Base-by-base conservation (phyloP, 1,284 basidiomycete species). In the Schizophyllum commune region DNA sequence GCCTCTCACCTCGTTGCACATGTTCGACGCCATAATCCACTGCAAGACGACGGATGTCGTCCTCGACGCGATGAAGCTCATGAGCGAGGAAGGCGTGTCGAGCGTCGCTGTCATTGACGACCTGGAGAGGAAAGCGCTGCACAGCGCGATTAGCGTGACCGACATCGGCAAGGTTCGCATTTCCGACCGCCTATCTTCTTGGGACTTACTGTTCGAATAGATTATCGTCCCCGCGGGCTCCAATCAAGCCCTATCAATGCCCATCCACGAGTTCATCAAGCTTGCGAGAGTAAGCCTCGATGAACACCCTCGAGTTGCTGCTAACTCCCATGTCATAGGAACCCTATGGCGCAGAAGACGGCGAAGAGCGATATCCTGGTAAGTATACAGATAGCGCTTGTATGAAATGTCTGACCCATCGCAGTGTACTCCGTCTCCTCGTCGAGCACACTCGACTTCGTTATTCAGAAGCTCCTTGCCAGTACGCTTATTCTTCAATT, bases 31-130 rank as follows among this genome's bases (percentile, higher is more conserved):
- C 1, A 85, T 91, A 17, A 75, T 91, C 9, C 79, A 85, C 4
- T 74, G 83, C 8, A 77, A 78, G 6, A 82, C 86, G 52, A 78
- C 75, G 19, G 80, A 82, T 3, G 77, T 79, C 20, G 84, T 91
- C 19, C 74, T 91, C 34, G 85, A 90, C 70, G 88, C 88, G 4
- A 91, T 91, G 89, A 81, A 77, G 62, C 75, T 88, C 32, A 91
- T 91, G 89, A 89, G 87, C 67, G 86, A 89, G 64, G 81, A 86
- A 68, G 89, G 89, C 20, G 88, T 91, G 47, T 89, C 89, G 69
- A 89, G 86, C 65, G 76, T 91, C 56, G 89, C 89, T 20, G 85
- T 91, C 6, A 69, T 89, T 4, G 85, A 89, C 57, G 86, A 88
- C 27, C 27, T 27, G 59, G 84, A 83, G 33, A 75, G 71, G 5